These are phyloP conservation scores for Linum lewisii DNA, from an alignment of 345 rosid genomes.

Conservation along the genomic window DNA sequence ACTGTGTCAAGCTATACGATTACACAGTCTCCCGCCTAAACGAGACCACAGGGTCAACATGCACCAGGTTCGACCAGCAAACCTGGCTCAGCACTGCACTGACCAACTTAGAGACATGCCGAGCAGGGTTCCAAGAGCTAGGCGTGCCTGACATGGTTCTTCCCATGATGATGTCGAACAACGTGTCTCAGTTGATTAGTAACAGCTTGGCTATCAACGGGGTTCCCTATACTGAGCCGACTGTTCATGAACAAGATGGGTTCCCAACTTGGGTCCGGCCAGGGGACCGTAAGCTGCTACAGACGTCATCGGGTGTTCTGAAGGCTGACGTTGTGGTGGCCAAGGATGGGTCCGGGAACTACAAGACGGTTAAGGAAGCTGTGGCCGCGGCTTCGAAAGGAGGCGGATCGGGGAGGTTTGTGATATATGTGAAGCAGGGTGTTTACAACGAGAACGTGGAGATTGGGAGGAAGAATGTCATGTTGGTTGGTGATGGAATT, in stretches of 20 bases:
- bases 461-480: slow-evolving; percentile 48
- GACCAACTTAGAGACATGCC: slow-evolving; percentile 49
- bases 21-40: too few relatives aligned
- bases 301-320: slow-evolving; percentile 25
- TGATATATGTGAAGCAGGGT: slow-evolving; percentile 59
- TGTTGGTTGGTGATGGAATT: slow-evolving; percentile 70
- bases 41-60: too few relatives aligned
- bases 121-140: slow-evolving; percentile 53
- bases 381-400: slow-evolving; percentile 59
- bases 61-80: too few relatives aligned
- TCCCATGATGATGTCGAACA: too few relatives aligned
- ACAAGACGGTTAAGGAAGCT: slow-evolving; percentile 45
- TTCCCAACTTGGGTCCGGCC: slow-evolving; percentile 59
- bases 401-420: slow-evolving; percentile 48
- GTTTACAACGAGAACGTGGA: slow-evolving; percentile 56
- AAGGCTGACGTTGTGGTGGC: slow-evolving; percentile 58
- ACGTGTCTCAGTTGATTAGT: too few relatives aligned
- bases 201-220: too few relatives aligned
- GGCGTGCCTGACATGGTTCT: too few relatives aligned
- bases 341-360: slow-evolving; percentile 56
- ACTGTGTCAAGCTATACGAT: slow-evolving; percentile 24
- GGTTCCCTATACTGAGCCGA: too few relatives aligned
- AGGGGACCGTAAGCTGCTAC: slow-evolving; percentile 52
- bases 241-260: slow-evolving; percentile 28
- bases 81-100: slow-evolving; percentile 44